These are phyloP conservation scores for Arbutus unedo DNA, from an alignment of 148 eudicot species.

Conservation along the genomic window DNA sequence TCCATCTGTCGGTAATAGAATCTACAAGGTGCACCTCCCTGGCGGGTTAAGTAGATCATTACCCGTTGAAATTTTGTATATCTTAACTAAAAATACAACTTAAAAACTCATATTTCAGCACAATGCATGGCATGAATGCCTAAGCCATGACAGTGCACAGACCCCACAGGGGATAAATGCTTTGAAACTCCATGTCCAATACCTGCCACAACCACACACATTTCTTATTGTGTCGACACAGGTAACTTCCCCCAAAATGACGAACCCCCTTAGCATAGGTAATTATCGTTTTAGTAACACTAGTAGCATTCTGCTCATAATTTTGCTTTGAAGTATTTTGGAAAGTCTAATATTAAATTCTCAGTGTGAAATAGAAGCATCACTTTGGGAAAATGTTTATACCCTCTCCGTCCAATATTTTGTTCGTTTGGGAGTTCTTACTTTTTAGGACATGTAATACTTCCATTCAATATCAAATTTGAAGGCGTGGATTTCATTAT, in stretches of 20 bases:
- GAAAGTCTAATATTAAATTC: neutral
- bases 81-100: too few relatives aligned
- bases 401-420: neutral
- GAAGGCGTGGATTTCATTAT: neutral
- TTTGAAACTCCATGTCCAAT: neutral
- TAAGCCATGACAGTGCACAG: too few relatives aligned
- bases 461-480: neutral
- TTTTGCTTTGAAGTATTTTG: neutral
- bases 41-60: too few relatives aligned
- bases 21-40: neutral
- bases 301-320: neutral
- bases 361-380: neutral
- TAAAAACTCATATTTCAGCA: too few relatives aligned
- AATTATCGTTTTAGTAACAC: neutral
- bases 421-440: neutral
- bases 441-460: neutral
- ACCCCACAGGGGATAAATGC: neutral
- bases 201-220: neutral
- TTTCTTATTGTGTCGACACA: neutral
- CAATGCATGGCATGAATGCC: too few relatives aligned
- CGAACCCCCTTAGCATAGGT: neutral
- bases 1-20: neutral
- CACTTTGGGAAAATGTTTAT: neutral
- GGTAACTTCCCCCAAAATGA: neutral
- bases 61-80: too few relatives aligned